Conservation (phyloP, 768 basidiomycete genomes). For the Leucocoprinus sp. region DNA sequence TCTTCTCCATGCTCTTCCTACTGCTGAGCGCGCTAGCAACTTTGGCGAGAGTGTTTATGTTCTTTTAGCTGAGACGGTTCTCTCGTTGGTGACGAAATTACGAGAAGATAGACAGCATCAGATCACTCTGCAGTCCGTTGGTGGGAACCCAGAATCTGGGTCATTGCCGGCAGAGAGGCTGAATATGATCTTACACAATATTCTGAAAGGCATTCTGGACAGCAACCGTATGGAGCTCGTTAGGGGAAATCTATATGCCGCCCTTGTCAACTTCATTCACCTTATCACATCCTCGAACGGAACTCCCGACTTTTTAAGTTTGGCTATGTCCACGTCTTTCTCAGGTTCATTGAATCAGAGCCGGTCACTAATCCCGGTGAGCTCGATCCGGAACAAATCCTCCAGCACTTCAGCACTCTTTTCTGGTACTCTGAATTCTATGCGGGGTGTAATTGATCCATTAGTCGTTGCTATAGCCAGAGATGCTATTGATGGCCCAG, state of each 20-base stretch:
- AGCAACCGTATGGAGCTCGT: constrained; percentile 77
- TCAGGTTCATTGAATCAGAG: constrained; percentile 27
- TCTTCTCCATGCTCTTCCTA: constrained; percentile 74
- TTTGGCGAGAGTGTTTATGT: constrained; percentile 67
- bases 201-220: constrained; percentile 69
- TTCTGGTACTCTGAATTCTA: constrained; percentile 50
- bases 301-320: constrained; percentile 14
- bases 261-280: constrained; percentile 84
- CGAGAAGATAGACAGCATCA: constrained; percentile 75
- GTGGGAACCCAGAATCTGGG: constrained; percentile 54
- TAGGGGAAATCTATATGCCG: constrained; percentile 91
- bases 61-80: constrained; percentile 73
- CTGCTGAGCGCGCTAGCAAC: constrained; percentile 54
- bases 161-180: constrained; percentile 77
- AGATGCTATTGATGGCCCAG: constrained; percentile 92
- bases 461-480: constrained; percentile 66
- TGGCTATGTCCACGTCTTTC: constrained; percentile 23
- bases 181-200: constrained; percentile 59
- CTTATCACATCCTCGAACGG: constrained; percentile 39
- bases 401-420: constrained; percentile 38
- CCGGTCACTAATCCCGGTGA: constrained; percentile 24
- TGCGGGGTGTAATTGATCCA: constrained; percentile 66
- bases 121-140: constrained; percentile 54
- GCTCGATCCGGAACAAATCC: constrained; percentile 16
- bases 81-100: constrained; percentile 83